phyloP scores from a whole-genome alignment of 1,139 yeast genomes.

The Candida tunisiensis region DNA sequence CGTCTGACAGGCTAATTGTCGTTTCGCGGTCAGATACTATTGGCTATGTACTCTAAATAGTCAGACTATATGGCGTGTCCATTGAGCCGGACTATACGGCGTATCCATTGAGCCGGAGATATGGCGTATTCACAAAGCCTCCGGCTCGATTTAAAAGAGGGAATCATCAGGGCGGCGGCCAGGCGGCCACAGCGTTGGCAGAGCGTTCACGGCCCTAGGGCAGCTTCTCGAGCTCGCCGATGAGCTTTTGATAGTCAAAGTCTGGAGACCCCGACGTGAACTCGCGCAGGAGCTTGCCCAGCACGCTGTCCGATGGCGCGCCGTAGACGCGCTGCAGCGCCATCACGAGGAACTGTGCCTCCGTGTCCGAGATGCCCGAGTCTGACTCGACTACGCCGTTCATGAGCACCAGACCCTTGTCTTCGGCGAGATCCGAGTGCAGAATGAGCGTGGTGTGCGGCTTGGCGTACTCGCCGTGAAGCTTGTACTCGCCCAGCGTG shows the following conservation, averaged over 20 bases:
- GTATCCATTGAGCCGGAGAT: too few species aligned
- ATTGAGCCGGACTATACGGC: too few species aligned
- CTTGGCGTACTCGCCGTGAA: constrained; percentile 81
- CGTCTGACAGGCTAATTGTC: too few species aligned
- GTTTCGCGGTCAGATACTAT: too few species aligned
- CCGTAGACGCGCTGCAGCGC: constrained; percentile 86
- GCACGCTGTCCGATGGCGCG: constrained; percentile 24
- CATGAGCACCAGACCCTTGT: constrained; percentile 62
- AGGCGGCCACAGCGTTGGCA: too few species aligned
- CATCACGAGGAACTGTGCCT: constrained; percentile 62
- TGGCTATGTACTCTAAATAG: too few species aligned
- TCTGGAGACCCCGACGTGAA: constrained; percentile 53
- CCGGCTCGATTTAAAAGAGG: too few species aligned
- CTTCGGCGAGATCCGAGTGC: constrained; percentile 59
- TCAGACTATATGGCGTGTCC: too few species aligned
- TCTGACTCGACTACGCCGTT: constrained; percentile 73
- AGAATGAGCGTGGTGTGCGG: constrained; percentile 88
- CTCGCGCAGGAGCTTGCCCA: constrained; percentile 36
- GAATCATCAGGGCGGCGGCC: too few species aligned
- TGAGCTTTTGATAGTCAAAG: constrained; percentile 50
- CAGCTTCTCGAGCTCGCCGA: constrained; percentile 58
- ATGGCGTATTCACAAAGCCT: too few species aligned
- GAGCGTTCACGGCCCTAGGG: too few species aligned
- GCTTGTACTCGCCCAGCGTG: constrained; percentile 79
- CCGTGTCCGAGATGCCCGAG: constrained; percentile 42